A percentile compares a stretch with the other conserved stretches of the same genome.
These are phyloP conservation scores for Pythium apleroticum DNA, from an alignment of 352 stramenopile genomes.

Conservation along the genomic window DNA sequence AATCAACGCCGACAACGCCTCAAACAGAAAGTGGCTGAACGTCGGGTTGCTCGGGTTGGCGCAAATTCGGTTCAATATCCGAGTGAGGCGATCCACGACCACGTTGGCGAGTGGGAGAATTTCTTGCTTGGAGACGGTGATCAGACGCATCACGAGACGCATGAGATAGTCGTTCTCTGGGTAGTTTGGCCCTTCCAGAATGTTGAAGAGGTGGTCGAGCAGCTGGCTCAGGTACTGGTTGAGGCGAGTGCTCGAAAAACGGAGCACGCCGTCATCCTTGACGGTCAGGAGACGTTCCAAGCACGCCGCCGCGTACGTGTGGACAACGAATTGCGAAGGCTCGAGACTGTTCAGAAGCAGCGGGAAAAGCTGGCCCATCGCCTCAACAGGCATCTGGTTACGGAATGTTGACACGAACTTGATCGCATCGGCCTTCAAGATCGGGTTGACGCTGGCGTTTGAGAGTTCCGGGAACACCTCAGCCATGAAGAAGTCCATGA, in stretches of 20 bases:
- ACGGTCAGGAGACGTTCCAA: constrained; percentile 97
- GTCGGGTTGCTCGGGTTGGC: constrained; percentile 98
- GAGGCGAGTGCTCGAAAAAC: constrained; percentile 86
- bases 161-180: constrained; percentile 99
- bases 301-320: constrained; percentile 96
- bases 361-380: constrained; percentile 93
- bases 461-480: constrained; percentile 95
- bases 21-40: constrained; percentile 99
- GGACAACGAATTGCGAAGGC: constrained; percentile 92
- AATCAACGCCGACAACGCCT: constrained; percentile 97
- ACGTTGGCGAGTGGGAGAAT: constrained; percentile 91
- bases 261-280: constrained; percentile 82
- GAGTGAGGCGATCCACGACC: constrained; percentile 95
- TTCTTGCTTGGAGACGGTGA: constrained; percentile 93
- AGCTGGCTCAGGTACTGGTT: constrained; percentile 91
- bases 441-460: constrained; percentile 72
- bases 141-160: constrained; percentile 97
- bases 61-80: constrained; percentile 92
- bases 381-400: constrained; percentile 93
- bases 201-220: constrained; percentile 95
- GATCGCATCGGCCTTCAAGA: constrained; percentile 97
- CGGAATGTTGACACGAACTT: constrained; percentile 99
- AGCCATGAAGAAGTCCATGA: constrained; percentile 96
- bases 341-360: constrained; percentile 89
- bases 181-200: constrained; percentile 92